Percentiles rank a stretch among this genome's conserved stretches.
phyloP scores from a whole-genome alignment of 1,139 yeast genomes.

The Eremothecium sinecaudum region DNA sequence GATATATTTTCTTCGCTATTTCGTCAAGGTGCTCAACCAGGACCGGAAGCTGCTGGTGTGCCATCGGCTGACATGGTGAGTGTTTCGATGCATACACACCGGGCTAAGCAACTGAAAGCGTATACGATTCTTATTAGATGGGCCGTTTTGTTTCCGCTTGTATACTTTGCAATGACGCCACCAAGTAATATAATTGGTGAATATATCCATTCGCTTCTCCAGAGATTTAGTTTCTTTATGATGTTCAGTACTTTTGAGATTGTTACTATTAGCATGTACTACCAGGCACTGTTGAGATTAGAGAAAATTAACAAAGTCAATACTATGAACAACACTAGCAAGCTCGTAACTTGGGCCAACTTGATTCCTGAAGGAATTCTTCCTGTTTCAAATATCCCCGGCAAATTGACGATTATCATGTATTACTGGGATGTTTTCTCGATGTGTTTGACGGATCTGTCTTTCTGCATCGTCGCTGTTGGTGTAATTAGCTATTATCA shows the following conservation, averaged over 20 bases:
- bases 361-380: conserved; percentile 30
- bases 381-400: conserved; percentile 25
- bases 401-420: conserved; percentile 22
- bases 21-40: conserved; percentile 12
- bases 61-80: conserved; percentile 18
- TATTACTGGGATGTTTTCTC: conserved; percentile 35
- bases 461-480: conserved; percentile 33
- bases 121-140: conserved; percentile 27
- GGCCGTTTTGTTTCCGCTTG: conserved; percentile 25
- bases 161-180: conserved; percentile 22
- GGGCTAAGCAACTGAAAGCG: conserved; percentile 26
- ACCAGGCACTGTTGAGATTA: conserved; percentile 25
- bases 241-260: conserved; percentile 32
- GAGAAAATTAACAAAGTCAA: conserved; percentile 24
- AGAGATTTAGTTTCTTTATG: conserved; percentile 32
- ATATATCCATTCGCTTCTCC: conserved; percentile 9
- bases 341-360: conserved; percentile 23
- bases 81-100: conserved; percentile 23
- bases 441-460: conserved; percentile 34
- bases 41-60: conserved; percentile 9
- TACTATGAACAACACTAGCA: conserved; percentile 23
- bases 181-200: conserved; percentile 3
- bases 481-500: conserved; percentile 30
- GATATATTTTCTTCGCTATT: conserved; percentile 25
- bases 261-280: conserved; percentile 29